Conservation (phyloP, 805 yeast species). For the Metschnikowia bowlesiae region DNA sequence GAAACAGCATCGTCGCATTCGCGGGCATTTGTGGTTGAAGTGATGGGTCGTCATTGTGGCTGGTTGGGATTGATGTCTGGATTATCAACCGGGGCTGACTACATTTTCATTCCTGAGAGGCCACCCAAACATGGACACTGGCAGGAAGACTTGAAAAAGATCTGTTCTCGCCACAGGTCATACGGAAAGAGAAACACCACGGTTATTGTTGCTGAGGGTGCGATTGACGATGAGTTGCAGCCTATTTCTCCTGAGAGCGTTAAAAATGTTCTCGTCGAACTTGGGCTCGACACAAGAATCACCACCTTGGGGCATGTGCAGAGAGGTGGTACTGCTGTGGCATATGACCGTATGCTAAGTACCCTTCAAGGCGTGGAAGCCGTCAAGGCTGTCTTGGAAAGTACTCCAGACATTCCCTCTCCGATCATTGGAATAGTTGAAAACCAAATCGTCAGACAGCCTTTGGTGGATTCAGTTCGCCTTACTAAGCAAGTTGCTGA, state of each 20-base stretch:
- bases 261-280: constrained; percentile 70
- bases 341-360: constrained; percentile 85
- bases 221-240: constrained; percentile 73
- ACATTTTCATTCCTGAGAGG: constrained; percentile 88
- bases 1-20: constrained; percentile 97
- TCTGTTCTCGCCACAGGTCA: constrained; percentile 73
- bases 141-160: constrained; percentile 73
- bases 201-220: constrained; percentile 98
- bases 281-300: constrained; percentile 91
- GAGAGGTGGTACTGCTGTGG: constrained; percentile 98
- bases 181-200: constrained; percentile 92
- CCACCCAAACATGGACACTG: constrained; percentile 74
- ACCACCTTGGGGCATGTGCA: constrained; percentile 97
- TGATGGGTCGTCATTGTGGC: constrained; percentile 99
- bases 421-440: constrained; percentile 91
- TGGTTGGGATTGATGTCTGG: constrained; percentile 99
- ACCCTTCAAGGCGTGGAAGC: constrained; percentile 98
- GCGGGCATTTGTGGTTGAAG: constrained; percentile 96
- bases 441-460: constrained; percentile 79
- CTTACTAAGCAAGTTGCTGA: constrained; percentile 86
- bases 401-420: constrained; percentile 87
- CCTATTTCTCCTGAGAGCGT: constrained; percentile 81
- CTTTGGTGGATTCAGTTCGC: constrained; percentile 85
- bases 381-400: constrained; percentile 82
- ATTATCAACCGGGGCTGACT: constrained; percentile 93